Base-by-base conservation (phyloP, 805 yeast species). In the Wickerhamiella hasegawae region DNA sequence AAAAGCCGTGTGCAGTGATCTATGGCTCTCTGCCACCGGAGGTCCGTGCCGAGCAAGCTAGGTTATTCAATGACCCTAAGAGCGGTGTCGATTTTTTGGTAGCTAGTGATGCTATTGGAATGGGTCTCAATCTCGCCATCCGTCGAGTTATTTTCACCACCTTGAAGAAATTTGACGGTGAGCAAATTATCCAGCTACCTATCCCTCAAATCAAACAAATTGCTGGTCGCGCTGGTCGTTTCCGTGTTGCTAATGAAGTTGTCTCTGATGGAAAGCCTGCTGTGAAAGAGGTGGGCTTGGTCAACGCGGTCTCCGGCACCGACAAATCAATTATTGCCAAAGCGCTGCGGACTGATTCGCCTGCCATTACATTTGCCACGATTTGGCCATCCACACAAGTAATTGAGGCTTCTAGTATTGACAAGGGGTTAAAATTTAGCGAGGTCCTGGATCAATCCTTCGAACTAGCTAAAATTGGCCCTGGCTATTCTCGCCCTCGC, bases 21-120 rank as follows among this genome's bases (percentile, higher is more conserved):
- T 90, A 90, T 51, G 99, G 99, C 17, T 85, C 94, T 0, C 61
- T 90, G 30, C 99, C 99, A 0, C 94, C 97, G 1, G 97, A 90
- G 52, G 82, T 87, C 0, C 68, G 99, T 45, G 71, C 83, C 3
- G 71, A 72, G 44, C 95, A 90, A 50, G 94, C 96, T 0, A 54
- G 61, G 20, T 62, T 69, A 32, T 90, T 90, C 55, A 90, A 90
- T 51, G 56, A 55, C 31, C 56, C 60, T 1, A 58, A 52, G n/a
- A 87, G 93, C 2, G 67, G 68, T 24, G 77, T 72, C 42, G 90
- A 85, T 47, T 66, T 80, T n/a, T 61, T 90, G 26, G 80, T 90
- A 5, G 97, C 98, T 1, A 80, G 94, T 2, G 97, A 90, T 59
- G 98, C 98, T 0, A 74, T 90, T 42, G 98, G 98, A 2, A 87